Evolutionary conservation across 2,329 filamentous ascomycete species (phyloP).

Genomic region (Aspergillus pseudotamarii): DNA sequence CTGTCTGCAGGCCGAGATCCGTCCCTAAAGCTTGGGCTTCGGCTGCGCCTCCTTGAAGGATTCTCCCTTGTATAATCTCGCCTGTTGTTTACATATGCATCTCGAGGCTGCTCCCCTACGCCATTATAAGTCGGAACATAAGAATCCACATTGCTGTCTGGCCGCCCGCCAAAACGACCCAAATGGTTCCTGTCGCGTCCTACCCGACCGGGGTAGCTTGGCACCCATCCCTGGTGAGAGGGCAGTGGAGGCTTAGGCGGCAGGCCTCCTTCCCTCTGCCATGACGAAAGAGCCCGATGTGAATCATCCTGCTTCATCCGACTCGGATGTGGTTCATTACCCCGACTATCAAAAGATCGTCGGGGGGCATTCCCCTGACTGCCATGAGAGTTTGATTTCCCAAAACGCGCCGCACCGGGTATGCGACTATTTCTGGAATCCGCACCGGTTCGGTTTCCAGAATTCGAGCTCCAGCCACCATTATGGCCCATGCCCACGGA

Average conservation of each 20-base stretch:
- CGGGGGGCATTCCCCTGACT: slow-evolving; percentile 19
- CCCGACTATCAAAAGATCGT: slow-evolving; percentile 30
- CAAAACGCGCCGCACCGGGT: slow-evolving; percentile 36
- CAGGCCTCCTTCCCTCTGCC: slow-evolving; percentile 36
- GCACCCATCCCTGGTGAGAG: slow-evolving; percentile 32
- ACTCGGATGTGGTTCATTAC: slow-evolving; percentile 19
- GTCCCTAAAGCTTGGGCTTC: slow-evolving; percentile 36
- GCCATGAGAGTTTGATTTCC: slow-evolving; percentile 30
- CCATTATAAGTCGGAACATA: slow-evolving; percentile 41
- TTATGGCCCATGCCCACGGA: slow-evolving; percentile 76
- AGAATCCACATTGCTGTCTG: slow-evolving; percentile 36
- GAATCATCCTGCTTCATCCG: slow-evolving; percentile 28
- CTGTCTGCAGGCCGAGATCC: slow-evolving; percentile 25
- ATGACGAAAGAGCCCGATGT: slow-evolving; percentile 26
- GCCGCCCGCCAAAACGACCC: slow-evolving; percentile 25
- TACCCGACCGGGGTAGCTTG: slow-evolving; percentile 27
- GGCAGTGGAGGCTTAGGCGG: slow-evolving; percentile 42
- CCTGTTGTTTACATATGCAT: slow-evolving; percentile 20
- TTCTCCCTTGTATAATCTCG: slow-evolving; percentile 35
- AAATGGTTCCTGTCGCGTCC: slow-evolving; percentile 36
- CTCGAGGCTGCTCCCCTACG: slow-evolving; percentile 27
- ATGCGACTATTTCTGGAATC: slow-evolving; percentile 40
- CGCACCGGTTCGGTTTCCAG: slow-evolving; percentile 31
- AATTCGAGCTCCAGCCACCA: slow-evolving; percentile 53
- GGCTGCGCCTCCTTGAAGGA: slow-evolving; percentile 34